These are phyloP conservation scores for Pseudotsuga menziesii DNA, from an alignment of 75 land plant genomes.

Conservation along the genomic window DNA sequence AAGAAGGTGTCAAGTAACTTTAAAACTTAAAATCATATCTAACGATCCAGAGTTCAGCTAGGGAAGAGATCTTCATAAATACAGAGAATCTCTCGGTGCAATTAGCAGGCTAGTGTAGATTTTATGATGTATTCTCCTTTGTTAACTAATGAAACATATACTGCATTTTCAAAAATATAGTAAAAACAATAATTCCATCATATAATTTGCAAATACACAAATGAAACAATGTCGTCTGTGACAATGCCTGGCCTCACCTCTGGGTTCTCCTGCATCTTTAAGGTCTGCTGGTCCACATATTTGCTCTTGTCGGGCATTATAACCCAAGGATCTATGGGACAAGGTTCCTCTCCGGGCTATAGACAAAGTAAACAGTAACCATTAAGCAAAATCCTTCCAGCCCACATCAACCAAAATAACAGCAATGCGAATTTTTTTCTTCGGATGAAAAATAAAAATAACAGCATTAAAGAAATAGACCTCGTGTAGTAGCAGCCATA, in stretches of 20 bases:
- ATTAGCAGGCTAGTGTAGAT: too few species aligned
- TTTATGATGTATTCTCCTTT: too few species aligned
- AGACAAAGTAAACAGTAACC: background rate
- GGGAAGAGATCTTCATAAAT: too few species aligned
- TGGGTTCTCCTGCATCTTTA: conserved; percentile 97
- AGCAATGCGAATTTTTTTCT: background rate
- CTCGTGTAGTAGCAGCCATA: too few species aligned
- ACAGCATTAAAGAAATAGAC: background rate
- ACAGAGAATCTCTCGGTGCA: too few species aligned
- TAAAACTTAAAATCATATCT: too few species aligned
- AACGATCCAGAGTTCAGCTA: too few species aligned
- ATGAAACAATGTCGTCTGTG: background rate
- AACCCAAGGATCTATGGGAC: conserved; percentile 96
- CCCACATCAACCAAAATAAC: background rate
- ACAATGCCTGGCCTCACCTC: conserved; percentile 49
- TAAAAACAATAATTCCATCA: too few species aligned
- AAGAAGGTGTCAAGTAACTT: too few species aligned
- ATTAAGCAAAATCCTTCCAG: background rate
- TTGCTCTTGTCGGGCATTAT: conserved; percentile 95
- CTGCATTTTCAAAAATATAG: too few species aligned
- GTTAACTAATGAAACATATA: too few species aligned
- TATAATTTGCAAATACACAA: background rate
- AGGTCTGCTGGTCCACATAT: conserved; percentile 97
- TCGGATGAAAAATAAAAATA: background rate
- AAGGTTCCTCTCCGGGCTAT: conserved; percentile 97